A percentile compares a stretch with the other conserved stretches of the same genome.
Evolutionary conservation across 495 filamentous ascomycete species (phyloP).

Genomic region (Penicillium antarcticum): DNA sequence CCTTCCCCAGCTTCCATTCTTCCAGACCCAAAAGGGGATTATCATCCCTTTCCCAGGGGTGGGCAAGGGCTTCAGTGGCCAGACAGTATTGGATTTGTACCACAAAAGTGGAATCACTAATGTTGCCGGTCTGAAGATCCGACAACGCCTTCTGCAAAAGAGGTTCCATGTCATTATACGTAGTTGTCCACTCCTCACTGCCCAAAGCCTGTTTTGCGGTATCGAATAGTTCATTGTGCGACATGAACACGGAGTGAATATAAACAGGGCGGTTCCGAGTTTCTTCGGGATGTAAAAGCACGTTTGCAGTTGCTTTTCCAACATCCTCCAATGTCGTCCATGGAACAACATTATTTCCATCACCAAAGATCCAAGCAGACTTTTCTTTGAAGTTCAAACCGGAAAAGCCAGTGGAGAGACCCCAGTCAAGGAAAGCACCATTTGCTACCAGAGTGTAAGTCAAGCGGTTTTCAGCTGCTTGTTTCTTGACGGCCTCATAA

Average conservation of each 20-base stretch:
- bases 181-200: constrained; percentile 7
- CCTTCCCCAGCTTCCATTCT: constrained; percentile 9
- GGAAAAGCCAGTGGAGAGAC: constrained; percentile 13
- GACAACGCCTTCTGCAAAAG: constrained; percentile 15
- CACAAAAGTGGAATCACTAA: constrained; percentile 13
- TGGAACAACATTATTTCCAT: constrained; percentile 19
- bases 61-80: constrained; percentile 11
- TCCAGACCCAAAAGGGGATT: constrained; percentile 16
- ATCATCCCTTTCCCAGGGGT: constrained; percentile 19
- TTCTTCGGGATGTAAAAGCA: constrained; percentile 16
- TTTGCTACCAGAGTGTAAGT: constrained; percentile 15
- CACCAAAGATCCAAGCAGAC: constrained; percentile 12
- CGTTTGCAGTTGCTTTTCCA: constrained; percentile 15
- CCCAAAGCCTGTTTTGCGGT: constrained; percentile 8
- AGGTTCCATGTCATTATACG: constrained; percentile 11
- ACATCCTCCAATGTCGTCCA: constrained; percentile 20
- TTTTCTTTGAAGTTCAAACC: constrained; percentile 12
- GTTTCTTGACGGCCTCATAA: constrained; percentile 18
- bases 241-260: constrained; percentile 17
- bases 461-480: constrained; percentile 11
- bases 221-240: constrained; percentile 12
- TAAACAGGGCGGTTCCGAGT: constrained; percentile 19
- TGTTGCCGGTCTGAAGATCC: constrained; percentile 13
- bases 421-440: constrained; percentile 22
- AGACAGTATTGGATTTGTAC: constrained; percentile 22